phyloP scores from a whole-genome alignment of 306 rosid genomes.

The Canavalia ensiformis region DNA sequence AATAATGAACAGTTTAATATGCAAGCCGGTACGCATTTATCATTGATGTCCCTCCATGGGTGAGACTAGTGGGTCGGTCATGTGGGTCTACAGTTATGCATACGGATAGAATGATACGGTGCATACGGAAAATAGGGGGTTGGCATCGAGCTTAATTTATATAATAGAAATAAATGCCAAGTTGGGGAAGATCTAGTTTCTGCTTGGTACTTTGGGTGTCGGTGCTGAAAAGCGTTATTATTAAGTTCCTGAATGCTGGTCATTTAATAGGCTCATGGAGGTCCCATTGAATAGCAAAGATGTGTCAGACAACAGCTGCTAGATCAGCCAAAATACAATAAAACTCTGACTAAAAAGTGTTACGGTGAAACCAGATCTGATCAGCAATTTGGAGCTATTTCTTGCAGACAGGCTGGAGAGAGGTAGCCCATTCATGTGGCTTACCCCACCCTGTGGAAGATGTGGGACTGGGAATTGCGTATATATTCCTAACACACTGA shows the following conservation, averaged over 20 bases:
- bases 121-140: constrained; percentile 62
- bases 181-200: constrained; percentile 36
- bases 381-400: constrained; percentile 51
- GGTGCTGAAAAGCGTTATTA: constrained; percentile 61
- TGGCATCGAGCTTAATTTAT: constrained; percentile 37
- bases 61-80: constrained; percentile 39
- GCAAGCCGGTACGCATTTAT: constrained; percentile 8
- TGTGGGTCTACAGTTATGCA: constrained; percentile 44
- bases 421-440: constrained; percentile 55
- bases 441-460: constrained; percentile 63
- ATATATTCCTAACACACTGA: constrained; percentile 34
- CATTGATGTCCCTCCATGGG: constrained; percentile 19
- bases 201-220: constrained; percentile 60
- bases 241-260: constrained; percentile 30
- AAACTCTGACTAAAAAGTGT: constrained; percentile 31
- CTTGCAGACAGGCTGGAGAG: constrained; percentile 70
- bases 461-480: constrained; percentile 41
- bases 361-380: constrained; percentile 57
- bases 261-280: constrained; percentile 62
- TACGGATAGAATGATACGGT: constrained; percentile 66
- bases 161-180: constrained; percentile 52
- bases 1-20: constrained; percentile 1
- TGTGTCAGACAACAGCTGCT: constrained; percentile 50
- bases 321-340: constrained; percentile 49
- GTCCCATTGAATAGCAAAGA: constrained; percentile 48